These are phyloP conservation scores for Syzygium oleosum DNA, from an alignment of 345 rosid species.

Conservation along the genomic window DNA sequence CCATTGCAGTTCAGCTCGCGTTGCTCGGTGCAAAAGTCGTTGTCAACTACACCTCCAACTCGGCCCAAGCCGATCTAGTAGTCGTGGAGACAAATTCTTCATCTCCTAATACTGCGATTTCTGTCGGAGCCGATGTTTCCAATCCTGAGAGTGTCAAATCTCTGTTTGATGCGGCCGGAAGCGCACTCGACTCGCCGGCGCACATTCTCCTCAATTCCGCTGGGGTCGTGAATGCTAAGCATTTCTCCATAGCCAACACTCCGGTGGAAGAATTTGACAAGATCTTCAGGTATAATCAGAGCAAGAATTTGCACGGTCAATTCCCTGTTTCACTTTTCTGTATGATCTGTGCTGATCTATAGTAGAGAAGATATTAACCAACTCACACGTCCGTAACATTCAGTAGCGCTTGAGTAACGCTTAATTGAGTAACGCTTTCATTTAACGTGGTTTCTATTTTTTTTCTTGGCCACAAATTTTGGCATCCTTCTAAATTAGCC, in stretches of 20 bases:
- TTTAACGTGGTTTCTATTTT: no score
- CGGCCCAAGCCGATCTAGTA: not conserved
- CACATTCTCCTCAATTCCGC: not conserved
- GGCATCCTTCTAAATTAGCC: no score
- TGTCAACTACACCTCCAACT: constrained; percentile 7
- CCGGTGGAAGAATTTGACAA: not conserved
- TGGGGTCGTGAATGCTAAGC: not conserved
- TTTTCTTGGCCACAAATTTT: no score
- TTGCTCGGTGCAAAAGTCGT: not conserved
- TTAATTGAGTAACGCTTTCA: no score
- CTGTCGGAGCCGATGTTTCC: not conserved
- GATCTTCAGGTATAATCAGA: constrained; percentile 1
- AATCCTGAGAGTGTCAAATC: not conserved
- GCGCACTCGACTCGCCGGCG: not conserved
- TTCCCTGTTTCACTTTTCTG: not conserved
- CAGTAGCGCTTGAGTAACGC: not conserved
- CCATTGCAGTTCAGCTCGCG: not conserved
- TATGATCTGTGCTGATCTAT: not conserved
- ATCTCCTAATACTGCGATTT: not conserved
- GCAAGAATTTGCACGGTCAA: not conserved
- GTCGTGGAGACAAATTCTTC: constrained; percentile 1
- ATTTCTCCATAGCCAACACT: not conserved
- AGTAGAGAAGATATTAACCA: not conserved
- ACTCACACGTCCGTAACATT: not conserved
- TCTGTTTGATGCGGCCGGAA: constrained; percentile 3